Evolutionary conservation across 2,329 filamentous ascomycete genomes (phyloP), one percentile per base, ranked within the genome.

Genomic region (Ceratocystis variospora): DNA sequence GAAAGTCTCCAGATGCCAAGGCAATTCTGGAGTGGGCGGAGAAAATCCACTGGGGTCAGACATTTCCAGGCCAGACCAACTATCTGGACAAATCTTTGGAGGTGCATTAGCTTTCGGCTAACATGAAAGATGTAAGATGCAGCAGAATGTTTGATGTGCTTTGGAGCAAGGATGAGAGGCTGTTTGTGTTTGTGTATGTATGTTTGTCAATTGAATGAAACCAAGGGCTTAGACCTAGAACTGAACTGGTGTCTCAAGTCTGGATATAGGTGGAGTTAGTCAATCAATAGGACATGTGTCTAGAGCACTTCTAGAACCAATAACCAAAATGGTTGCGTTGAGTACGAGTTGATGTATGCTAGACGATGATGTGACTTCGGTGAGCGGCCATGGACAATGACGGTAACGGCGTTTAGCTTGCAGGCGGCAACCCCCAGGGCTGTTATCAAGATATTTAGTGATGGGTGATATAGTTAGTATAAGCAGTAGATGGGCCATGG

Each of bases 41-140:
- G 33, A 67, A 65, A 22, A 17, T 67, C 5, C 66, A 59, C 22
- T 67, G 66, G 66, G 66, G 66, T 5, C 62, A 64, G 45, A 41
- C 57, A 48, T 62, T 61, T 64, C 53, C 50, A 6, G 62, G 48
- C 15, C 62, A 63, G 33, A 63, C 62, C 2, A 63, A 50, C 6
- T 63, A 22, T 19, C 8, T 63, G 28, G 62, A 63, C 12, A 63
- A 63, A n/a, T 37, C 62, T n/a, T 48, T 63, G 12, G 62, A 63
- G n/a, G 33, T 63, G n/a, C 44, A 48, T 19, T 48, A 63, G 62
- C 45, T 28, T 7, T 17, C 5, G 12, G 10, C 33, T 22, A 8
- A 50, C 4, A 50, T 22, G 28, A n/a, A n/a, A 8, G 46, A 50
- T n/a, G n/a, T 15, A 57, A 57, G 53, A 57, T n/a, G 8, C 3